Base-by-base conservation (phyloP, 2,329 filamentous ascomycete species). In the Pseudonectria foliicola region DNA sequence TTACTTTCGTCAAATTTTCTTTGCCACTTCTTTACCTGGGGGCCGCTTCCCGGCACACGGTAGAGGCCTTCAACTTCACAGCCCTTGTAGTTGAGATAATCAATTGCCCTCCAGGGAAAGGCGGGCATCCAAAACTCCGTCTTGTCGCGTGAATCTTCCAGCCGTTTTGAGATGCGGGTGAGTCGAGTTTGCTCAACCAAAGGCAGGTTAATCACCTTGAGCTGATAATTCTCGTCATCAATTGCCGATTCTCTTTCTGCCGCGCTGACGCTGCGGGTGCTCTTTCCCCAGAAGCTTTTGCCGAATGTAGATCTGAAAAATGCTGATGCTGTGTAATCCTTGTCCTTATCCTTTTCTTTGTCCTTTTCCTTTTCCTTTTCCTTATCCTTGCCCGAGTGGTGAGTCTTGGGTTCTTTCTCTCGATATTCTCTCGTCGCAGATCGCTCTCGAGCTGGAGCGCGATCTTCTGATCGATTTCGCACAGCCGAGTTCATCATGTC, bases 71-170 rank as follows among this genome's bases (percentile, higher is more conserved):
- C 90, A 26, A 94, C 86, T 53, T 95, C 89, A 49, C 85, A 92
- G 26, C 87, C 87, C 55, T 92, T 93, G 62, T 89, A 92, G 60
- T 95, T 95, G 34, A 96, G 69, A 57, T 94, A 95, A 63, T 96
- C 90, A 46, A 96, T 95, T 39, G 88, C 93, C 44, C 90, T 75
- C 84, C 90, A 95, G 1, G 90, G 89, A 39, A 96, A 81, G 6
- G 88, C 85, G 10, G 90, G 90, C 89, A 96, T 95, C 90, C 90
- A 96, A 55, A 93, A 96, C 55, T 95, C 90, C 1, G 90, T 96
- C 69, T 95, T 95, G 55, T 96, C 90, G 43, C 82, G 77, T 8
- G 89, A 95, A 41, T 85, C 78, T 54, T 93, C 86, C 28, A 96
- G 67, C 21, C 83, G 78, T 61, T 90, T 93, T 7, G 88, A 93